Evolutionary conservation across 2,329 filamentous ascomycete genomes (phyloP).

Genomic region (Blumeria graminis): DNA sequence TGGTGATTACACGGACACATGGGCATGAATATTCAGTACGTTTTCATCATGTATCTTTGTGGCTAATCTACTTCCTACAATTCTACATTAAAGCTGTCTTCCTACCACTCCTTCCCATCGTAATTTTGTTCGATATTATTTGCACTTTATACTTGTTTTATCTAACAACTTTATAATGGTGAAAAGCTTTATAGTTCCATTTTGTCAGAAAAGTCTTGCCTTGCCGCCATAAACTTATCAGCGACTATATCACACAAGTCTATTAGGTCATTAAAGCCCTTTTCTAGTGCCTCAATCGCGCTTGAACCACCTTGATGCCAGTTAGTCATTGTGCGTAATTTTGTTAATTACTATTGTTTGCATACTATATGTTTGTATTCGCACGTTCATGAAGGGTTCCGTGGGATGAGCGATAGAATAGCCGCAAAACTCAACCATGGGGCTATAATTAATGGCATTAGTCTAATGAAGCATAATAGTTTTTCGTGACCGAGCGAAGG

Average conservation of each 20-base stretch:
- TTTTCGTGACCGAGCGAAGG: too few relatives aligned
- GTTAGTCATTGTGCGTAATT: constrained; percentile 5
- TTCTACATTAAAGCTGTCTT: neutral
- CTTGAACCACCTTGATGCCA: constrained; percentile 42
- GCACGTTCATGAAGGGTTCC: constrained; percentile 85
- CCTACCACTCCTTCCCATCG: neutral
- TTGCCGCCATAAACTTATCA: constrained; percentile 59
- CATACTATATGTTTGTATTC: constrained; percentile 91
- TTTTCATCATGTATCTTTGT: constrained; percentile 87
- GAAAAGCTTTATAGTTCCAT: constrained; percentile 5
- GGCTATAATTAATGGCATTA: too few relatives aligned
- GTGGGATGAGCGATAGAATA: constrained; percentile 96
- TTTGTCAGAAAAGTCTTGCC: constrained; percentile 26
- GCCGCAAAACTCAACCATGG: constrained; percentile 73
- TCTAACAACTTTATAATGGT: neutral
- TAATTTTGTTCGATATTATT: too few relatives aligned
- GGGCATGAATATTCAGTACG: constrained; percentile 57
- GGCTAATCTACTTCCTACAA: constrained; percentile 25
- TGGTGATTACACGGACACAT: constrained; percentile 97
- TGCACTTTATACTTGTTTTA: neutral
- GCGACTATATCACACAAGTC: constrained; percentile 82
- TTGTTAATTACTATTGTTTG: constrained; percentile 3
- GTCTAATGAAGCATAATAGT: too few relatives aligned
- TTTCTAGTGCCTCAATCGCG: constrained; percentile 67
- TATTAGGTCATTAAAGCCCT: constrained; percentile 70